Evolutionary conservation across 2,329 filamentous ascomycete genomes (phyloP).

Genomic region (Ambrosiella xylebori): DNA sequence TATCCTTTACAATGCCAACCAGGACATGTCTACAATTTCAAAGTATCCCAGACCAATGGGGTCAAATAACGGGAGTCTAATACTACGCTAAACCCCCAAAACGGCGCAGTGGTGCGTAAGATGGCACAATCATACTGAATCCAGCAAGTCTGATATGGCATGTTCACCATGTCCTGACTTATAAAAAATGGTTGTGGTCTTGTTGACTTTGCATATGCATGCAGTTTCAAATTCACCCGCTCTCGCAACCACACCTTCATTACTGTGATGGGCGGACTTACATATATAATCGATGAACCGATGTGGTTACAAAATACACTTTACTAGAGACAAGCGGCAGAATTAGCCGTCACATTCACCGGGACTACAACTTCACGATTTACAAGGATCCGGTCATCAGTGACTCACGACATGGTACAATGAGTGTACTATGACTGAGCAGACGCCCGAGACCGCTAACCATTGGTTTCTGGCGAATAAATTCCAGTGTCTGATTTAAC

Average conservation of each 20-base stretch:
- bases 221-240: too few species aligned
- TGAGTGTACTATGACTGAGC: background rate
- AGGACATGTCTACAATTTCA: background rate
- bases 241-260: too few species aligned
- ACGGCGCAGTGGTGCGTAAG: background rate
- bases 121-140: background rate
- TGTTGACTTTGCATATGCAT: too few species aligned
- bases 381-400: background rate
- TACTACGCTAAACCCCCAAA: background rate
- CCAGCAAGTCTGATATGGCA: background rate
- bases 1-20: background rate
- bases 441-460: background rate
- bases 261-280: too few species aligned
- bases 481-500: background rate
- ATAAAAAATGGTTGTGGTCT: too few species aligned
- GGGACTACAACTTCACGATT: background rate
- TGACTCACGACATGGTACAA: background rate
- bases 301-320: too few species aligned
- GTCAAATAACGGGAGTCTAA: background rate
- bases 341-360: background rate
- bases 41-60: background rate
- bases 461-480: background rate
- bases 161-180: background rate
- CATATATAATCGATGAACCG: too few species aligned
- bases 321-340: background rate